Percentiles rank a stretch among this genome's conserved stretches.
phyloP scores from a whole-genome alignment of 2,329 filamentous ascomycete genomes.

The Chaetomiaceae sp. region DNA sequence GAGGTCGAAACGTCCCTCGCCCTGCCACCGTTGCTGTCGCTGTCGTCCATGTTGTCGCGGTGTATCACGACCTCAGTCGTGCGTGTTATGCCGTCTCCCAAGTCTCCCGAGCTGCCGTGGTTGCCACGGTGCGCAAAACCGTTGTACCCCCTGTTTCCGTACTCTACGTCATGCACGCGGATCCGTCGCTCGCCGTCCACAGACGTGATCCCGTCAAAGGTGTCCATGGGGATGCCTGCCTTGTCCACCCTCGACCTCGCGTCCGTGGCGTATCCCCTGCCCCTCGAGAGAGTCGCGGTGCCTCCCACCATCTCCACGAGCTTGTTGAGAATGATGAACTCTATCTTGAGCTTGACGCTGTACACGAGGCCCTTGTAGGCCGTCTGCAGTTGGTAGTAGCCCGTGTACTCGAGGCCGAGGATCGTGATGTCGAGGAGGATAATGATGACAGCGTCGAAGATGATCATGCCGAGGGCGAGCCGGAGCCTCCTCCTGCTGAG shows the following conservation, averaged over 20 bases:
- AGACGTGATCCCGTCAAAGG: neutral
- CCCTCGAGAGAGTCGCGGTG: too few relatives aligned
- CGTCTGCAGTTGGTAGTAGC: constrained; percentile 11
- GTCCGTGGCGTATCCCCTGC: neutral
- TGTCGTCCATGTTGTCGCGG: too few relatives aligned
- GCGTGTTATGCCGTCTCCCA: too few relatives aligned
- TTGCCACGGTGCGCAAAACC: too few relatives aligned
- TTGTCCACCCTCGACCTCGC: neutral
- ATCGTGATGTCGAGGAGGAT: constrained; percentile 34
- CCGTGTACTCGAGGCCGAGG: constrained; percentile 26
- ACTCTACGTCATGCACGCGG: too few relatives aligned
- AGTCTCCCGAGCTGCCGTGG: too few relatives aligned
- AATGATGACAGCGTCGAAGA: constrained; percentile 42
- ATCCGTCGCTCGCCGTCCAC: too few relatives aligned
- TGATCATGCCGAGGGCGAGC: constrained; percentile 51
- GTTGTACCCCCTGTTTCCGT: too few relatives aligned
- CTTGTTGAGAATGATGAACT: constrained; percentile 21
- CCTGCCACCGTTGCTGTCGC: too few relatives aligned
- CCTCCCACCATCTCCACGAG: constrained; percentile 19
- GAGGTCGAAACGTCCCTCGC: too few relatives aligned
- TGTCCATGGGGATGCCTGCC: neutral
- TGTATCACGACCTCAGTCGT: too few relatives aligned
- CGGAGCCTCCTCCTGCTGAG: constrained; percentile 43
- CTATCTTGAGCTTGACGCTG: constrained; percentile 22
- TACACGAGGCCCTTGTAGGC: constrained; percentile 20